Evolutionary conservation across 2,329 filamentous ascomycete species (phyloP).

Genomic region (Aspergillus calidoustus): DNA sequence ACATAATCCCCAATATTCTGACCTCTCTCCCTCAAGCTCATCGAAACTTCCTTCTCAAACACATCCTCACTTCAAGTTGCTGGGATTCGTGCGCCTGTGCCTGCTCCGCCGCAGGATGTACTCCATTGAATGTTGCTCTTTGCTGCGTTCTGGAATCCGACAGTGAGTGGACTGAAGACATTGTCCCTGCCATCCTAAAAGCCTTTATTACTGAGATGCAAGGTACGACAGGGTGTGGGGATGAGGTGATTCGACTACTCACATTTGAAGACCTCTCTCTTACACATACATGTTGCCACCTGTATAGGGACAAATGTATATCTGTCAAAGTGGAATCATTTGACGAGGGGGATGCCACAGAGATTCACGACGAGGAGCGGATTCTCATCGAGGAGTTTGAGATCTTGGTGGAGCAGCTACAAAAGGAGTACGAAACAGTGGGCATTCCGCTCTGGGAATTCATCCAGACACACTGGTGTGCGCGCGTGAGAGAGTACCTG

Average conservation of each 20-base stretch:
- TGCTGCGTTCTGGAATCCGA: no score
- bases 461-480: not conserved
- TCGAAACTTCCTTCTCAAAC: no score
- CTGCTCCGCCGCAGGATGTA: no score
- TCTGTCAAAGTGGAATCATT: not conserved
- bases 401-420: not conserved
- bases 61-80: no score
- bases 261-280: not conserved
- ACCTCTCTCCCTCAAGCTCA: no score
- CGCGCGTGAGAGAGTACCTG: not conserved
- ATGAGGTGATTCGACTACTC: not conserved
- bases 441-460: not conserved
- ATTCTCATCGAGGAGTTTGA: not conserved
- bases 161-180: no score
- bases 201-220: not conserved
- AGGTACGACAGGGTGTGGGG: not conserved
- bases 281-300: not conserved
- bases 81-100: no score
- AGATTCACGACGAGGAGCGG: not conserved
- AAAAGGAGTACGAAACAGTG: not conserved
- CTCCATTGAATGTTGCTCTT: no score
- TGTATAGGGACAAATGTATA: accelerated
- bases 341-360: not conserved
- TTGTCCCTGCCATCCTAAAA: not conserved
- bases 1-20: no score